Base-by-base conservation (phyloP, 2,329 filamentous ascomycete species). In the Fusarium falciforme region DNA sequence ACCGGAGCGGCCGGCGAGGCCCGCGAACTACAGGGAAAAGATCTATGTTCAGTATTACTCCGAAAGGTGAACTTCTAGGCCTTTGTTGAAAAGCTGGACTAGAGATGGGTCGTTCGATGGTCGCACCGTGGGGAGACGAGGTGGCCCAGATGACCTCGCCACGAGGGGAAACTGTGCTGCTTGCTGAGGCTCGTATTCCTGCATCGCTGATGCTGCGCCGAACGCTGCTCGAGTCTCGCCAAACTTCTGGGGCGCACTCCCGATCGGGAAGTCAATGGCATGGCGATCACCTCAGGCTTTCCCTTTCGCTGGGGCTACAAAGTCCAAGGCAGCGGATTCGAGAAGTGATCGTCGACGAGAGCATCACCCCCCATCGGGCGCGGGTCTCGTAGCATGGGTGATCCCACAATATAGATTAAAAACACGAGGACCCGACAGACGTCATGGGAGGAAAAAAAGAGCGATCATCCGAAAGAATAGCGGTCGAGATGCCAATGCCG, bases 111-210 rank as follows among this genome's bases (percentile, higher is more conserved):
- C 62, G 68, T 66, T 66, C 66, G 42, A 62, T 73, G 47, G 44
- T 44, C 7, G 44, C 6, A 20, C 17, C 49, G 9, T 40, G 22
- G 20, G 11, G 44, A 44, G 58, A 36, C 22, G 31, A 29, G 25
- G 57, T 52, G 36, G 58, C 64, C 52, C 68, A 38, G 27, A 76
- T 75, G 74, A 76, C 71, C 64, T 77, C 75, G 72, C 64, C 68
- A 66, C 70, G 55, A 44, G 66, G 58, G 12, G 20, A 42, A 62
- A 11, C 35, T 44, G n/a, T 62, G 27, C 5, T 27, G 33, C 33
- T 12, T 29, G 27, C 47, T 52, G 25, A 31, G 27, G 27, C 73
- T 76, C 71, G 74, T 75, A 76, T 75, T 76, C 63, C 65, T 70
- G 73, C 66, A 31, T 67, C 64, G 52, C 47, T 55, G 61, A 76